Base-by-base conservation (phyloP, 2,329 filamentous ascomycete species). In the Penicillium sp. region DNA sequence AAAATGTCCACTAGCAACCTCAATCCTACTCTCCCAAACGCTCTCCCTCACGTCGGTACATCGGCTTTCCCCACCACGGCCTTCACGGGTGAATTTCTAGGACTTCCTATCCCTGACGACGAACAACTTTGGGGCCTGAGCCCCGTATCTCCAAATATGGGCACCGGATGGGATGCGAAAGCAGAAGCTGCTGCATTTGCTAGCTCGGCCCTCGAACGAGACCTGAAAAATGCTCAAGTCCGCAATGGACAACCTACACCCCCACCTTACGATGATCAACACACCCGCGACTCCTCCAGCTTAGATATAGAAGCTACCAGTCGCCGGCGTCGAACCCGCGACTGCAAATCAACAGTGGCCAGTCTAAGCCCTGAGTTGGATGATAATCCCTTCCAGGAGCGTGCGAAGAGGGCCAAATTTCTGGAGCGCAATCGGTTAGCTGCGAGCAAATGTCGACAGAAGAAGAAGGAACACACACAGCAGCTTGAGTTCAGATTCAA, bases 401-500 rank as follows among this genome's bases (percentile, higher is more conserved):
- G 66, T n/a, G 67, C 61, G 3, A 80, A 80, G 59, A 77, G 78
- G 8, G 76, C 79, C 49, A 78, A 77, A 44, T 82, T 81, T 64
- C 77, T 85, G 18, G 82, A 85, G 65, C 81, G 84, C 61, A 86
- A 86, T 61, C 79, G 83, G 2, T 69, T 83, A 1, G 83, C 83
- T 2, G 83, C 83, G 5, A 82, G 81, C 66, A 86, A 85, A 61
- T 86, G 83, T 67, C 79, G 83, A n/a, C 79, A 82, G 62, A 85
- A 85, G 74, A 85, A 85, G 71, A 85, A 85, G 69, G 80, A 82
- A 56, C 82, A 82, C 63, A 81, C 79, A 31, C 74, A 79, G 51
- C 65, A 75, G 33, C 76, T 85, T 13, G 82, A 85, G 59, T 70
- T 52, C 10, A 64, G 62, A 2, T 74, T 64, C 55, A 70, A 72